Evolutionary conservation across 352 stramenopile species (phyloP), one percentile per base, ranked within the genome.

Genomic region (Phytophthora citricola): DNA sequence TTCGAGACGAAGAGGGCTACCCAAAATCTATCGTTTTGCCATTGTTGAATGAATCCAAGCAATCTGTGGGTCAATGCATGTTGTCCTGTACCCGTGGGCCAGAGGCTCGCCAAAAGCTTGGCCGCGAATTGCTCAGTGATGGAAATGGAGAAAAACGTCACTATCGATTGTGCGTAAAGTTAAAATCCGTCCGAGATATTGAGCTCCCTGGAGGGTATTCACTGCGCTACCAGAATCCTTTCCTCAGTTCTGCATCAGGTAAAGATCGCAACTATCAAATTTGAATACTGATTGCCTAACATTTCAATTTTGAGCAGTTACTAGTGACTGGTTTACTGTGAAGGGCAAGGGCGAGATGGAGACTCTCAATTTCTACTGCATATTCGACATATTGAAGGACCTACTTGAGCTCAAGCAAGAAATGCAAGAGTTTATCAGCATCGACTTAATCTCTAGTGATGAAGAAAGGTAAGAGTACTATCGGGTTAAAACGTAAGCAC

Each of bases 351-450:
- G 71, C 12, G 74, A 89, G 56, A 57, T 76, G 6, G 53, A 63
- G 0, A 44, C 79, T 6, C 39, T 61, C 2, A 70, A 76, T 38
- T 78, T 76, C 1, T 78, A 80, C 45, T 89, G 81, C 47, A 59
- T 79, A 2, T 81, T 90, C 40, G 76, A 87, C 20, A 29, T 88
- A 11, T n/a, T 63, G 15, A 67, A 68, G 22, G 61, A 78, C 11
- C 68, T 73, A 6, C 7, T 52, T 12, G 52, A 69, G 48, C 56
- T 92, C 40, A 85, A 87, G 54, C 46, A 78, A 27, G 55, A 58
- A 1, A 90, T 90, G 83, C 64, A 87, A 43, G 61, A 65, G 3
- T 56, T 66, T 1, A 36, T 90, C 8, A 64, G 64, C 12, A 75
- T 92, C 39, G 73, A 89, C 9, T 58, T 87, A 12, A 56, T 69